Base-by-base conservation (phyloP, 2,329 filamentous ascomycete species). In the Epicoccum sorghinum region DNA sequence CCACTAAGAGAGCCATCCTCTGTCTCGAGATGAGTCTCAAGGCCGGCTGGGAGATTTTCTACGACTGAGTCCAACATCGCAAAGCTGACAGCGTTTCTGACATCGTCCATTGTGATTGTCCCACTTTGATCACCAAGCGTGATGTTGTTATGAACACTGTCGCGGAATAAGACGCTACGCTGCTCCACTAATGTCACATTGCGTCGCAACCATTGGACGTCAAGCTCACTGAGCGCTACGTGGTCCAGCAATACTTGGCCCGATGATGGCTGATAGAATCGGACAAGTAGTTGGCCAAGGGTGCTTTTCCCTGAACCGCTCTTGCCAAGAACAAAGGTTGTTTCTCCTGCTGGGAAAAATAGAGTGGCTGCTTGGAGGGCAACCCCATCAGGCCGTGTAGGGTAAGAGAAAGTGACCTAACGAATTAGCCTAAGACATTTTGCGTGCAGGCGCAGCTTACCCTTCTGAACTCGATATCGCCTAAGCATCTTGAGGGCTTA, bases 281-380 rank as follows among this genome's bases (percentile, higher is more conserved):
- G 85, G 45, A 92, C 80, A 0, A 98, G 80, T 0, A 98, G 80
- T 67, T 91, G 91, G 1, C 89, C 87, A 1, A 98, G 69, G 0
- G 93, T 98, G 63, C 91, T 96, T 73, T 98, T 98, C 0, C 93
- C 93, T 2, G 91, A 96, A 0, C 95, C 95, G 66, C 91, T 96
- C 65, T 83, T 84, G 0, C 93, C 95, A 44, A 97, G 85, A 2
- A 98, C 80, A 66, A 95, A 97, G 0, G 87, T 91, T 3, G 88
- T 86, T 57, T 89, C 80, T 0, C 89, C 88, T 0, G 88, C 81
- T 0, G 86, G 83, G 52, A 98, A 93, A 60, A 81, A 83, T 57
- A 97, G 82, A 0, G 81, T 86, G 0, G 84, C 83, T 6, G 82
- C 76, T 1, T 82, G 75, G 8, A 97, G 79, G 1, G 88, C 86